Percentiles rank a stretch among this genome's conserved stretches.
phyloP scores from a whole-genome alignment of 805 yeast species.

The Jamesozyma jinghongensis region DNA sequence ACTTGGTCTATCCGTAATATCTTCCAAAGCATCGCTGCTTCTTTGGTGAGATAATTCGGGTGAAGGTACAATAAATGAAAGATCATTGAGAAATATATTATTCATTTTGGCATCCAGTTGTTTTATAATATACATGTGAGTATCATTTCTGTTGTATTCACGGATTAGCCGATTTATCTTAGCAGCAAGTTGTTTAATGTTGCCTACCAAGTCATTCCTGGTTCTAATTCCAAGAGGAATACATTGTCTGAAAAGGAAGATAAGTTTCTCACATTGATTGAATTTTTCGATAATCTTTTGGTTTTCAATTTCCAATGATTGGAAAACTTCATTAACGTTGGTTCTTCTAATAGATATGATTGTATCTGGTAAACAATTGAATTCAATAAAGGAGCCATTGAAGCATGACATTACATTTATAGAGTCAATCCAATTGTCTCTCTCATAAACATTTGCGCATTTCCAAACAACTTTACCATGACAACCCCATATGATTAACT shows the following conservation, averaged over 20 bases:
- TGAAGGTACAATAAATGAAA: neutral
- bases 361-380: slow-evolving; percentile 25
- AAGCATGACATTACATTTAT: slow-evolving; percentile 26
- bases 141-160: slow-evolving; percentile 39
- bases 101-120: neutral
- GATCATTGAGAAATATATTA: neutral
- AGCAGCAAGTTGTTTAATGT: slow-evolving; percentile 41
- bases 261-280: slow-evolving; percentile 30
- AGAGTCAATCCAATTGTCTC: slow-evolving; percentile 49
- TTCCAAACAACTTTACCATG: slow-evolving; percentile 31
- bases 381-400: slow-evolving; percentile 18
- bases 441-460: slow-evolving; percentile 38
- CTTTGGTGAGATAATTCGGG: neutral
- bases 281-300: slow-evolving; percentile 32
- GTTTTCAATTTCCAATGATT: slow-evolving; percentile 30
- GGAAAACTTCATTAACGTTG: slow-evolving; percentile 28
- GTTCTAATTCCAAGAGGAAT: slow-evolving; percentile 51
- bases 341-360: slow-evolving; percentile 20
- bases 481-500: slow-evolving; percentile 1
- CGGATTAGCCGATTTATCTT: slow-evolving; percentile 50
- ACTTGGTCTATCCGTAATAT: no score
- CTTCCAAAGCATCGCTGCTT: no score
- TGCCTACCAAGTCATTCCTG: slow-evolving; percentile 37
- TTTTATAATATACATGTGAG: slow-evolving; percentile 32
- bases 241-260: slow-evolving; percentile 35